Base-by-base conservation (phyloP, 2,329 filamentous ascomycete species). In the Penicillium aurantiogriseum region DNA sequence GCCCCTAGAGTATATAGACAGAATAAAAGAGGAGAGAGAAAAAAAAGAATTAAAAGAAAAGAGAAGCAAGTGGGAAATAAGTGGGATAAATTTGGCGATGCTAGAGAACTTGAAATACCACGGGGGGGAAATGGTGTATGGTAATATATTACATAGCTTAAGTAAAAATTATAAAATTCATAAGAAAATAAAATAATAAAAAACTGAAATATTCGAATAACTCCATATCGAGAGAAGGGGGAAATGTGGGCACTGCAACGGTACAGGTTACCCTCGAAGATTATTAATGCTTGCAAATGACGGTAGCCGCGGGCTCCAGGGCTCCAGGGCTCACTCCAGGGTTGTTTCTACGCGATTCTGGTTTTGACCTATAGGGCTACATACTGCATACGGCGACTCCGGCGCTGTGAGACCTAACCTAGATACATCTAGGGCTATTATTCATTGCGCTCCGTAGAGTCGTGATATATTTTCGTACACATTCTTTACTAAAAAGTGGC, bases 51-150 rank as follows among this genome's bases (percentile, higher is more conserved):
- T 35, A 55, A 46, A 56, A 59, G 45, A 44, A 44, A 43, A 53
- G 43, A 40, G 40, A 56, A 46, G 15, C 49, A 47, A 54, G 51
- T 49, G 44, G 56, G 38, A 59, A 57, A 56, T 35, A 58, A 56
- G 57, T 56, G 63, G 62, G 59, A 58, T 63, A 63, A 65, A 64
- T 62, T 63, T 67, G 64, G 62, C 63, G 63, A 67, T 67, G 55
- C 55, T 63, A 31, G 17, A 42, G 38, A 50, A 50, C 38, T 53
- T 63, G 62, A 61, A 64, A 63, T 64, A 64, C 59, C 50, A 61
- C 51, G 49, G 43, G 52, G 52, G 45, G 47, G 21, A 43, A 44
- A 40, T 42, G 31, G 31, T 33, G 48, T 62, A 61, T 39, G 38
- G 46, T 51, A 56, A 51, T 51, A 23, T 51, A 56, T 43, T 35